phyloP scores from a whole-genome alignment of 495 filamentous ascomycete species.

The Penicillium silybi region DNA sequence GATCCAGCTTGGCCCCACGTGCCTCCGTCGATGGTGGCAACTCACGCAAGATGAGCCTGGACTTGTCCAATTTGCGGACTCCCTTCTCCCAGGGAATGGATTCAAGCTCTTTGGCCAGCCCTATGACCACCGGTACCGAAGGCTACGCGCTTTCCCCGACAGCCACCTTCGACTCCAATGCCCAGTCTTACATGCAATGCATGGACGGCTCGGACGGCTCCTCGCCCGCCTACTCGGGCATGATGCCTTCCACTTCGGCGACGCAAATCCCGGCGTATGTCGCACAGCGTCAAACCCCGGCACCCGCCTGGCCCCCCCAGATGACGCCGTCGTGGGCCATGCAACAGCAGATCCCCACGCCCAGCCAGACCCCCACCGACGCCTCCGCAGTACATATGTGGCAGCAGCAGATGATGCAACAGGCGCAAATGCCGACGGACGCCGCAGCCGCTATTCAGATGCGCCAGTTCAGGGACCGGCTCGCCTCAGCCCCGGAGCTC shows the following conservation, averaged over 20 bases:
- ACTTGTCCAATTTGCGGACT: conserved; percentile 33
- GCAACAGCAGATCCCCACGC: conserved; percentile 23
- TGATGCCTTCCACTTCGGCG: conserved; percentile 11
- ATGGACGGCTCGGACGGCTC: conserved; percentile 11
- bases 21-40: conserved; percentile 25
- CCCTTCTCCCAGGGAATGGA: conserved; percentile 29
- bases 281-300: conserved; percentile 6
- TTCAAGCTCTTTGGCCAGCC: conserved; percentile 25
- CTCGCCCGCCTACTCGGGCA: conserved; percentile 4
- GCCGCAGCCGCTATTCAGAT: conserved; percentile 21
- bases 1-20: conserved; percentile 25
- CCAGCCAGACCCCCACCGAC: conserved; percentile 22
- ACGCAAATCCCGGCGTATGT: conserved; percentile 32
- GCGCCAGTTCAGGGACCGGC: conserved; percentile 37
- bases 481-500: conserved; percentile 38
- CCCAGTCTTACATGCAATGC: conserved; percentile 26
- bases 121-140: conserved; percentile 15
- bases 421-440: conserved; percentile 19
- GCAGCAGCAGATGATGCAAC: conserved; percentile 34
- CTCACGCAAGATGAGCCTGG: conserved; percentile 40
- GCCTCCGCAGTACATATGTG: conserved; percentile 24
- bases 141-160: conserved; percentile 32
- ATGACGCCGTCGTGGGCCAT: conserved; percentile 24
- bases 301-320: conserved; percentile 13
- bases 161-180: conserved; percentile 19